These are phyloP conservation scores for Lagenaria siceraria DNA, from an alignment of 306 rosid species.

Conservation along the genomic window DNA sequence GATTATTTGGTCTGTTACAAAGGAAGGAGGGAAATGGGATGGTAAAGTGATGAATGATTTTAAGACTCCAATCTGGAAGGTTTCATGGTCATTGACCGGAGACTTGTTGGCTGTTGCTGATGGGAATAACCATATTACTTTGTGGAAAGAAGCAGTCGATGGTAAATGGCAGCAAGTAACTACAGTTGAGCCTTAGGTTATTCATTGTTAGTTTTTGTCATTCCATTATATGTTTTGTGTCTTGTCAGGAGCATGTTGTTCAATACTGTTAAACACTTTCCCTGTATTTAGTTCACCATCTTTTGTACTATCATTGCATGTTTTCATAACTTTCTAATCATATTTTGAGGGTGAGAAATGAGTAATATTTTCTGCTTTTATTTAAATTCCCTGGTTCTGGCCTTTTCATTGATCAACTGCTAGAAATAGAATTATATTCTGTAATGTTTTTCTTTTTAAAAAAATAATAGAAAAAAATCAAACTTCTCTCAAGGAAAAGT, in stretches of 20 bases:
- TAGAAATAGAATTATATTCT: not conserved
- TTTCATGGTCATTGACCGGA: constrained; percentile 93
- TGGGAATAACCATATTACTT: constrained; percentile 57
- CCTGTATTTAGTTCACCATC: not conserved
- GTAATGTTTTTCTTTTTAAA: not conserved
- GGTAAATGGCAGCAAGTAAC: constrained; percentile 94
- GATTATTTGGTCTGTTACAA: constrained; percentile 67
- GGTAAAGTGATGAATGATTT: constrained; percentile 69
- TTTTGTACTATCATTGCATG: not conserved
- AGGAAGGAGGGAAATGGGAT: constrained; percentile 90
- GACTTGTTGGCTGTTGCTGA: constrained; percentile 85
- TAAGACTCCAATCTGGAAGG: constrained; percentile 80
- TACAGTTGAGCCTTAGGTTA: constrained; percentile 58
- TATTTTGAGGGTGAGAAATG: not conserved
- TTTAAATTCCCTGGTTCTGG: not conserved
- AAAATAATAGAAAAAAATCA: not conserved
- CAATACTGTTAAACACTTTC: not conserved
- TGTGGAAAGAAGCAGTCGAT: constrained; percentile 92
- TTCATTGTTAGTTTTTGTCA: constrained; percentile 1
- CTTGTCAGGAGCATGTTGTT: not conserved
- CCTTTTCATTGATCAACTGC: not conserved
- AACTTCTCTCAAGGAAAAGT: not conserved
- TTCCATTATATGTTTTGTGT: not conserved
- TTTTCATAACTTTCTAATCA: not conserved
- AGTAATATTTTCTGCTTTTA: not conserved